These are phyloP conservation scores for Pythium brassicae DNA, from an alignment of 352 stramenopile genomes.

Conservation along the genomic window DNA sequence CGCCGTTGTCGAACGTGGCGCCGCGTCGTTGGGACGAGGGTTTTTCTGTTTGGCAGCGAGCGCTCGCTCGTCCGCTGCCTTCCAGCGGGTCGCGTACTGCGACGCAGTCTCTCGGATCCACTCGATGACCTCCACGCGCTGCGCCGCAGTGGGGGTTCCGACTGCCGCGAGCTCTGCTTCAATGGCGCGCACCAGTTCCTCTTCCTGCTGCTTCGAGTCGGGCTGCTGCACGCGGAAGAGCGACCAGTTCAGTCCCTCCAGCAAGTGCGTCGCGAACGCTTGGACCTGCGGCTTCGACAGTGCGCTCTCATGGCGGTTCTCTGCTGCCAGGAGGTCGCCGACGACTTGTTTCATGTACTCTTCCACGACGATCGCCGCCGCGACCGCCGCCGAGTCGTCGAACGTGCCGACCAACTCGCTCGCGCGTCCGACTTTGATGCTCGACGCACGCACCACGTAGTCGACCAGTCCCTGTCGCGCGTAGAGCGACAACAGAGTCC, in stretches of 20 bases:
- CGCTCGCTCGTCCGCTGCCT: not conserved
- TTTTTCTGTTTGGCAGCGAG: not conserved
- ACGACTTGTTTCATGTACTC: conserved; percentile 72
- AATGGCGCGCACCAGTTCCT: conserved; percentile 4
- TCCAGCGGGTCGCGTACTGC: not conserved
- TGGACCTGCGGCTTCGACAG: conserved; percentile 27
- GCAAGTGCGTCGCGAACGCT: conserved; percentile 33
- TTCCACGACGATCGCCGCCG: conserved; percentile 66
- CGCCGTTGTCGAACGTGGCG: not conserved
- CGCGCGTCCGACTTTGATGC: conserved; percentile 52
- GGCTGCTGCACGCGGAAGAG: not conserved
- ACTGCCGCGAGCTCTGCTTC: conserved; percentile 7
- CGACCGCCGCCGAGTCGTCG: conserved; percentile 69
- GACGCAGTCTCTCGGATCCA: conserved; percentile 15
- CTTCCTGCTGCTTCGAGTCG: not conserved
- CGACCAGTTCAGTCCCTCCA: conserved; percentile 63
- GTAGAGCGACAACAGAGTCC: conserved; percentile 5
- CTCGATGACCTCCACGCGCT: not conserved
- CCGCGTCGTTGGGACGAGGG: not conserved
- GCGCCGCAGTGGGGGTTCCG: not conserved
- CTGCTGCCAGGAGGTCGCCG: conserved; percentile 17
- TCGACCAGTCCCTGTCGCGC: conserved; percentile 58
- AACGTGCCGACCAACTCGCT: conserved; percentile 76
- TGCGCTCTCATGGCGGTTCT: not conserved
- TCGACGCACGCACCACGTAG: conserved; percentile 61